Percentiles rank a stretch among this genome's conserved stretches.
These are phyloP conservation scores for Phytophthora vignae DNA, from an alignment of 352 stramenopile genomes.

Conservation along the genomic window DNA sequence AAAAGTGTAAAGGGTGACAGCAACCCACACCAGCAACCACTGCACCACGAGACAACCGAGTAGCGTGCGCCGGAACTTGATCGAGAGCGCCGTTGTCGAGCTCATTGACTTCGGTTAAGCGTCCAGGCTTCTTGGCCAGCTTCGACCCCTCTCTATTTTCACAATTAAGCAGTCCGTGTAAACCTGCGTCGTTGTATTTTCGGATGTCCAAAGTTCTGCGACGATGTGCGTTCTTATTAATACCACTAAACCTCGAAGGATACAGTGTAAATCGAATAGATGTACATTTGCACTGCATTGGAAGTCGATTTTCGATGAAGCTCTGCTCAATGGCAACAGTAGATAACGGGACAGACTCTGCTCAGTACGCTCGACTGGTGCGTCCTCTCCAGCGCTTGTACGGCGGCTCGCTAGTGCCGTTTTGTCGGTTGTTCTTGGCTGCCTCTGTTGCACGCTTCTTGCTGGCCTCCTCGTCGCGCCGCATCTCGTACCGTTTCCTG, in stretches of 20 bases:
- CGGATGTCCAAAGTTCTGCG: background rate
- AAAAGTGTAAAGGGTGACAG: no score
- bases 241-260: background rate
- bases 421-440: constrained; percentile 33
- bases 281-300: constrained; percentile 4
- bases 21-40: no score
- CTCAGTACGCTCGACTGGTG: constrained; percentile 47
- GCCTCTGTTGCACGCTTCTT: constrained; percentile 53
- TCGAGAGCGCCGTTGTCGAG: background rate
- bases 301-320: constrained; percentile 19
- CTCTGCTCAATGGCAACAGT: constrained; percentile 26
- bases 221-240: background rate
- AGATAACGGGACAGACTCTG: background rate
- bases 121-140: background rate
- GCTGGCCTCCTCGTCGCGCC: constrained; percentile 61
- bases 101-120: background rate
- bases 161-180: background rate
- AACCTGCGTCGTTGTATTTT: background rate
- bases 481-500: constrained; percentile 67
- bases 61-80: no score
- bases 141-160: background rate
- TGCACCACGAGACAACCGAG: no score
- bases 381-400: constrained; percentile 75
- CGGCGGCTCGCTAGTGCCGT: constrained; percentile 43
- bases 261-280: background rate